These are phyloP conservation scores for Blastobotrys aristatus DNA, from an alignment of 1,139 yeast genomes.

Conservation along the genomic window DNA sequence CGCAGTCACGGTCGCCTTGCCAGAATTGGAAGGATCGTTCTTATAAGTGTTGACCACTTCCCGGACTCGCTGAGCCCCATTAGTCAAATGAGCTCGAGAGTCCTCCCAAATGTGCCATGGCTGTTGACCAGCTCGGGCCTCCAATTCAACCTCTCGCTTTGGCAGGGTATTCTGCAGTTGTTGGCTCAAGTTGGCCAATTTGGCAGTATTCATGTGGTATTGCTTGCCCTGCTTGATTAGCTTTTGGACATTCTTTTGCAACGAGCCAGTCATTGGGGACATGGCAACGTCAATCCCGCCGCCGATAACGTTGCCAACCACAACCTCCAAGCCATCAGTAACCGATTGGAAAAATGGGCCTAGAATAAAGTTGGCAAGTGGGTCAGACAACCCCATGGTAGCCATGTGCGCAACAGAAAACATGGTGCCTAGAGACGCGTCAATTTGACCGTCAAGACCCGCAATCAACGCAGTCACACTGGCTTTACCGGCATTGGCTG, in stretches of 20 bases:
- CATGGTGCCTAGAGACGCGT: constrained; percentile 27
- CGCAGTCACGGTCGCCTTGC: constrained; percentile 25
- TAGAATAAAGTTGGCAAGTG: constrained; percentile 24
- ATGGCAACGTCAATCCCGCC: constrained; percentile 18
- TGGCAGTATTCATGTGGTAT: too few relatives aligned
- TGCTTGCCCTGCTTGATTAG: constrained; percentile 16
- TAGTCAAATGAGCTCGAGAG: constrained; percentile 15
- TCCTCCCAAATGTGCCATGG: constrained; percentile 2
- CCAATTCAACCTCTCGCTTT: not conserved
- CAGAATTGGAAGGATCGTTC: constrained; percentile 24
- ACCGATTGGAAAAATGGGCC: constrained; percentile 34
- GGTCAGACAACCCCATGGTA: constrained; percentile 28
- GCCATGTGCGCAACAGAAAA: constrained; percentile 24
- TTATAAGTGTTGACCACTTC: constrained; percentile 19
- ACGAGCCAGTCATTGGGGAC: constrained; percentile 14
- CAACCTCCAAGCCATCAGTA: constrained; percentile 33
- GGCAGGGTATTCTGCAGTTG: not conserved
- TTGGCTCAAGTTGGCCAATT: constrained; percentile 1
- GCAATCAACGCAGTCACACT: constrained; percentile 26
- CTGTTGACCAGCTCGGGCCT: constrained; percentile 4
- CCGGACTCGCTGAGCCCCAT: constrained; percentile 24
- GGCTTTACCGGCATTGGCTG: constrained; percentile 26
- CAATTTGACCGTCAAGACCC: constrained; percentile 34
- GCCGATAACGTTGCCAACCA: constrained; percentile 25
- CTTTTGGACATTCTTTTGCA: constrained; percentile 13